These are phyloP conservation scores for Pseudodiploospora longispora DNA, from an alignment of 2,329 filamentous ascomycete genomes.

Conservation along the genomic window DNA sequence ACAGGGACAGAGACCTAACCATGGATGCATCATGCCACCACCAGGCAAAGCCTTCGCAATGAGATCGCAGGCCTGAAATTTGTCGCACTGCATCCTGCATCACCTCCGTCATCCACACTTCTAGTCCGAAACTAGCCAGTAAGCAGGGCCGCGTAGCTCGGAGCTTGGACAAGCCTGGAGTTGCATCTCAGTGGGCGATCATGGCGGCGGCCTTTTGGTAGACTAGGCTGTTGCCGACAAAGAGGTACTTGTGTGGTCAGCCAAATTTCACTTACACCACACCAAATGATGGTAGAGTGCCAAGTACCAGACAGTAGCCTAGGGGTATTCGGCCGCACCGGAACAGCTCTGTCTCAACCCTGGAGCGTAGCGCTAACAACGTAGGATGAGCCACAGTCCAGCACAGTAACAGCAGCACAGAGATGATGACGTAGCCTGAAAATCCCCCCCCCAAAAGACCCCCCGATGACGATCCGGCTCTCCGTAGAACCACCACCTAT, in stretches of 20 bases:
- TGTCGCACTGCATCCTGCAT: background rate
- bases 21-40: too few relatives aligned
- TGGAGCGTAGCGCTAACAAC: background rate
- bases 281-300: too few relatives aligned
- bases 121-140: slow-evolving; percentile 1
- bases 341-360: background rate
- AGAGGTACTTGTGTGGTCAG: too few relatives aligned
- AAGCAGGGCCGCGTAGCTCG: slow-evolving; percentile 1
- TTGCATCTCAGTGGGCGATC: slow-evolving; percentile 5
- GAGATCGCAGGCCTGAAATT: background rate
- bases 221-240: slow-evolving; percentile 11
- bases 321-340: slow-evolving; percentile 3
- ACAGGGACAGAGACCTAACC: too few relatives aligned
- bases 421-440: slow-evolving; percentile 8
- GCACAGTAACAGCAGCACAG: background rate
- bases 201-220: slow-evolving; percentile 11
- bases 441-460: slow-evolving; percentile 2
- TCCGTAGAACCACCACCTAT: slow-evolving; percentile 3
- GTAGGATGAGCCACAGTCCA: background rate
- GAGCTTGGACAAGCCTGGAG: background rate
- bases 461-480: slow-evolving; percentile 10
- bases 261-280: too few relatives aligned
- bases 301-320: slow-evolving; percentile 4
- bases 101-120: slow-evolving; percentile 5
- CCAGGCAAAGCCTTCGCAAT: too few relatives aligned